Evolutionary conservation across 2,329 filamentous ascomycete species (phyloP).

Genomic region (Juglanconis sp.): DNA sequence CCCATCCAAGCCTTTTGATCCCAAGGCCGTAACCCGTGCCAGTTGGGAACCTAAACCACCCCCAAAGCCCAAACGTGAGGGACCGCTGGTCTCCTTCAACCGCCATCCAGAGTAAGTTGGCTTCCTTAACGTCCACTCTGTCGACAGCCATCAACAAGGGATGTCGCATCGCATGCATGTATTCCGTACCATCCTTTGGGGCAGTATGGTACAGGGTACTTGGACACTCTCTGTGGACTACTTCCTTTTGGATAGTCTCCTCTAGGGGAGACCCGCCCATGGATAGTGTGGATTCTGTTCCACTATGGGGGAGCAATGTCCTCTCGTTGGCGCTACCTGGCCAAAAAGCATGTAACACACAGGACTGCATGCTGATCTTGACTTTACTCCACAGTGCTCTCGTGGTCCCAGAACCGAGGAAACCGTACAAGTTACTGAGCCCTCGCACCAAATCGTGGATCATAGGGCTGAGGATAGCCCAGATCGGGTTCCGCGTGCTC

Average conservation of each 20-base stretch:
- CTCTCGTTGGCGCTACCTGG: background rate
- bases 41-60: slow-evolving; percentile 63
- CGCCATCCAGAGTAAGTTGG: slow-evolving; percentile 75
- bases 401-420: slow-evolving; percentile 59
- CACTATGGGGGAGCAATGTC: background rate
- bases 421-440: slow-evolving; percentile 64
- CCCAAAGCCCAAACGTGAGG: slow-evolving; percentile 62
- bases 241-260: too few species aligned
- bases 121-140: background rate
- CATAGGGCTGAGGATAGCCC: slow-evolving; percentile 64
- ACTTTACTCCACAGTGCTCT: slow-evolving; percentile 47
- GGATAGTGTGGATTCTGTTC: background rate
- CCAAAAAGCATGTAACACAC: background rate
- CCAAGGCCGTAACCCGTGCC: slow-evolving; percentile 78
- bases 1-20: slow-evolving; percentile 67
- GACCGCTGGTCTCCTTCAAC: slow-evolving; percentile 79
- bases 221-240: too few species aligned
- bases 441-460: slow-evolving; percentile 68
- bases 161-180: background rate
- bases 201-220: too few species aligned
- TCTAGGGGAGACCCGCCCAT: too few species aligned
- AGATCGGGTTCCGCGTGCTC: slow-evolving; percentile 65
- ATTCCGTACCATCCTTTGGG: too few species aligned
- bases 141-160: background rate
- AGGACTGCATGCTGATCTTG: background rate